Evolutionary conservation across 805 yeast species (phyloP).

Genomic region (Danielia oregonensis): DNA sequence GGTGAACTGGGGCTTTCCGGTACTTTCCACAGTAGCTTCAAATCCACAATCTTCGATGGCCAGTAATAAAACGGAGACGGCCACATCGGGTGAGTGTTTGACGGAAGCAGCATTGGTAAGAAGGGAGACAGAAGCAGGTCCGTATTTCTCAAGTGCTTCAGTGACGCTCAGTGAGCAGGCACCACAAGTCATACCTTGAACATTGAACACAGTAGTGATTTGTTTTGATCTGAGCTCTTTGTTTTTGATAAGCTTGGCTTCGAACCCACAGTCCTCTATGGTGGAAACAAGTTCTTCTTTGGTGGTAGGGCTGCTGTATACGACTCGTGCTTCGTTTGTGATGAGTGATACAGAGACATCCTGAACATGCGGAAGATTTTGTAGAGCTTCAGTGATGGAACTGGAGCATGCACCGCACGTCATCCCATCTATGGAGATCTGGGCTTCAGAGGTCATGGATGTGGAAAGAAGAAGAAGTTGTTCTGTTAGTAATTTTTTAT

Average conservation of each 20-base stretch:
- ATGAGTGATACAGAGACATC: conserved; percentile 21
- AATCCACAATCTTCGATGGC: conserved; percentile 32
- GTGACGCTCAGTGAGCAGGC: conserved; percentile 16
- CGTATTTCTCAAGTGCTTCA: conserved; percentile 11
- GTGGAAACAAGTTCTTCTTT: conserved; percentile 5
- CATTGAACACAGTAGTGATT: background rate
- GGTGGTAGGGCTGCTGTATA: conserved; percentile 2
- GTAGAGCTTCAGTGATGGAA: conserved; percentile 20
- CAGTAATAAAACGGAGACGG: conserved; percentile 4
- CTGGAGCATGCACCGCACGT: conserved; percentile 26
- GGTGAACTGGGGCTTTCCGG: conserved; percentile 5
- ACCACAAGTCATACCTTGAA: conserved; percentile 18
- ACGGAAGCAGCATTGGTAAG: conserved; percentile 13
- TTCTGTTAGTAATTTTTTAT: background rate
- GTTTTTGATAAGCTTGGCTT: conserved; percentile 7
- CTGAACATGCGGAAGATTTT: conserved; percentile 11
- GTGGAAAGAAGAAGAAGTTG: background rate
- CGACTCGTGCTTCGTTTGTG: conserved; percentile 26
- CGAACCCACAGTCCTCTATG: conserved; percentile 17
- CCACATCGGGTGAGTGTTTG: conserved; percentile 2
- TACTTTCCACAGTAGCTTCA: conserved; percentile 15
- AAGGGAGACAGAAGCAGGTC: conserved; percentile 13
- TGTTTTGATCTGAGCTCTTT: background rate
- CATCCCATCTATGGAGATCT: conserved; percentile 18
- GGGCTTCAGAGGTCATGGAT: background rate